phyloP scores from a whole-genome alignment of 2,329 filamentous ascomycete genomes.

The Penicillium sp. region DNA sequence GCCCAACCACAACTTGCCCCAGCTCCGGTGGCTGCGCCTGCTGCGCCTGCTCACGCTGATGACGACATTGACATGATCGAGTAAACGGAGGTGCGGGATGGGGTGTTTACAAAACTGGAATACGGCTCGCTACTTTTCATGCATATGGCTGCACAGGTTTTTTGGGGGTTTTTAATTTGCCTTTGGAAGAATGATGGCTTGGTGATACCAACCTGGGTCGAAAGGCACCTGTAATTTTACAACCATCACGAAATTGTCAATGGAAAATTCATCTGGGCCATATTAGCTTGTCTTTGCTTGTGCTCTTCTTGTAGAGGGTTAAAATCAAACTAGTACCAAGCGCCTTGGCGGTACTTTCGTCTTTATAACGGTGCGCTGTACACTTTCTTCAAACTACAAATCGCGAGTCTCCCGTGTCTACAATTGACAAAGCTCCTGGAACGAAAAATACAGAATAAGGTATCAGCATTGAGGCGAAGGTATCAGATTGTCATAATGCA shows the following conservation, averaged over 20 bases:
- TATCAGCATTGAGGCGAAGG: not conserved
- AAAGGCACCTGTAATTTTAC: slow-evolving; percentile 27
- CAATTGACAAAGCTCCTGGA: not conserved
- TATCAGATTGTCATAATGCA: slow-evolving; percentile 4
- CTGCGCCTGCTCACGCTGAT: slow-evolving; percentile 38
- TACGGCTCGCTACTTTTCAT: not conserved
- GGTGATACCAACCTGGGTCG: not conserved
- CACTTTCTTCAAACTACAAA: not conserved
- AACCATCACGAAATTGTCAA: slow-evolving; percentile 24
- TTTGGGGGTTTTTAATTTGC: not conserved
- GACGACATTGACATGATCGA: slow-evolving; percentile 77
- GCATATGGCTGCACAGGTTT: not conserved
- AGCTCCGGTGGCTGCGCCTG: slow-evolving; percentile 38
- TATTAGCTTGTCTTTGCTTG: not conserved
- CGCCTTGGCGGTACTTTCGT: not conserved
- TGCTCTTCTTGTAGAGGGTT: not conserved
- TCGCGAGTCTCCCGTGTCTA: not conserved
- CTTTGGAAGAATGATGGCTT: not conserved
- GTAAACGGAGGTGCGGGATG: slow-evolving; percentile 39
- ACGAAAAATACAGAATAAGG: not conserved
- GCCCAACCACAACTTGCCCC: slow-evolving; percentile 38
- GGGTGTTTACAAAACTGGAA: not conserved
- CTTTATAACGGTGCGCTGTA: not conserved
- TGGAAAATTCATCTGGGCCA: slow-evolving; percentile 5
- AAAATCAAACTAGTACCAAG: not conserved